Base-by-base conservation (phyloP, 2,329 filamentous ascomycete species). In the Trichoderma pleuroti region DNA sequence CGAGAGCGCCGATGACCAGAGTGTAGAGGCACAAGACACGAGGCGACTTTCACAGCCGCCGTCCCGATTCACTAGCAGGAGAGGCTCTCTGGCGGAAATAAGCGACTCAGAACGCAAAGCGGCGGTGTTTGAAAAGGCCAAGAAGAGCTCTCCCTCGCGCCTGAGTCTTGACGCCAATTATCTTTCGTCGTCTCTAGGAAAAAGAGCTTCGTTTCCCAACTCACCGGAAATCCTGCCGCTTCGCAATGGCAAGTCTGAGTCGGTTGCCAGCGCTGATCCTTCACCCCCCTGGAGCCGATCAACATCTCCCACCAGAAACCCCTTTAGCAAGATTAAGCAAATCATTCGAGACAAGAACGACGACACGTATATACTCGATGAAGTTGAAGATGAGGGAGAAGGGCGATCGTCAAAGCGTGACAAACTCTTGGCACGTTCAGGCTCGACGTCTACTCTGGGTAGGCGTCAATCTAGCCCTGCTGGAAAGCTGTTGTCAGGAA, bases 241-340 rank as follows among this genome's bases (percentile, higher is more conserved):
- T 78, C 77, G 84, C 72, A 80, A 87, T 75, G 75, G 82, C 75
- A 80, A 81, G 1, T 49, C 65, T 36, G 85, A 91, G 65, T 88
- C 88, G 5, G 86, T 85, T 14, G 87, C 90, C 72, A 86, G 86
- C 26, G 85, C 87, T 73, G 90, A 92, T 70, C 78, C 91, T 10
- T 92, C 91, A 4, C 87, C 90, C 2, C 82, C 85, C 4, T 84
- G 84, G 9, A 93, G 90, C 75, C 86, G 91, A 28, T 84, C 87
- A 2, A 83, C 84, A 3, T 93, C 92, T 8, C 91, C 91, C 34
- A 82, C 83, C 0, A 86, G 90, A 65, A 91, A 88, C 68, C 86
- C 87, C 0, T 81, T 89, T 71, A 81, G 81, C 32, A 88, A 85
- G 74, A 85, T 88, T 68, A 88, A 85, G 76, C 83, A 82, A 70